Conservation (phyloP, 805 yeast species). For the Pichia scutulata region DNA sequence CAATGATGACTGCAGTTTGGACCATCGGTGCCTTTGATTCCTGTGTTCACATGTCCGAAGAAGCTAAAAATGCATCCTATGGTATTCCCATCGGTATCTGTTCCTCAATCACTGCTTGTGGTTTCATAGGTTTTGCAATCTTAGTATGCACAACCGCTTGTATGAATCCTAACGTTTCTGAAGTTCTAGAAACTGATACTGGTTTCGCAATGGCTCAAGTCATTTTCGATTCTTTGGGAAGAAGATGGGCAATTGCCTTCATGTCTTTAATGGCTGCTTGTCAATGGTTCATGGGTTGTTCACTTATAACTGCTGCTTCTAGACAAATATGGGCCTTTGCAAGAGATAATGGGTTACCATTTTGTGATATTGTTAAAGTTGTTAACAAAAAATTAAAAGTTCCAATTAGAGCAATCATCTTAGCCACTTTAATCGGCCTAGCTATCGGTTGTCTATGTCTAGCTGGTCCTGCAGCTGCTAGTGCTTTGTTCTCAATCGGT, state of each 20-base stretch:
- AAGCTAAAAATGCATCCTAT: slow-evolving; percentile 50
- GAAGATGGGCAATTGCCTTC: slow-evolving; percentile 54
- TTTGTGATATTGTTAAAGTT: slow-evolving; percentile 43
- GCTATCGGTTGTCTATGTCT: slow-evolving; percentile 47
- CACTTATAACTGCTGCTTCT: slow-evolving; percentile 53
- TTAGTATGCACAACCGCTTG: slow-evolving; percentile 47
- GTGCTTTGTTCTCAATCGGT: slow-evolving; percentile 56
- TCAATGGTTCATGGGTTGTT: slow-evolving; percentile 59
- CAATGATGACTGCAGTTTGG: slow-evolving; percentile 59
- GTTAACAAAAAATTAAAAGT: slow-evolving; percentile 47
- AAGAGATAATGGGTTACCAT: slow-evolving; percentile 66
- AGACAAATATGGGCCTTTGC: slow-evolving; percentile 72
- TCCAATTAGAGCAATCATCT: slow-evolving; percentile 53
- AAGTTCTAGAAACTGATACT: slow-evolving; percentile 35
- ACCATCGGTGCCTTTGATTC: slow-evolving; percentile 67
- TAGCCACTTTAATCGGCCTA: slow-evolving; percentile 40
- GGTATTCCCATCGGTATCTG: slow-evolving; percentile 60
- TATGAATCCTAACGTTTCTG: slow-evolving; percentile 36
- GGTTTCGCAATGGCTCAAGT: slow-evolving; percentile 62
- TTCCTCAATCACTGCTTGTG: slow-evolving; percentile 48
- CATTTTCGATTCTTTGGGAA: slow-evolving; percentile 51
- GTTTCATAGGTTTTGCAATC: slow-evolving; percentile 49
- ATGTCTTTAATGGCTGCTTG: slow-evolving; percentile 51
- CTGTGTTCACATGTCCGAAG: slow-evolving; percentile 65
- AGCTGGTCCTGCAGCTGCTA: slow-evolving; percentile 49